Evolutionary conservation across 2,329 filamentous ascomycete genomes (phyloP), one percentile per base, ranked within the genome.

Genomic region (Fusarium haematococcum): DNA sequence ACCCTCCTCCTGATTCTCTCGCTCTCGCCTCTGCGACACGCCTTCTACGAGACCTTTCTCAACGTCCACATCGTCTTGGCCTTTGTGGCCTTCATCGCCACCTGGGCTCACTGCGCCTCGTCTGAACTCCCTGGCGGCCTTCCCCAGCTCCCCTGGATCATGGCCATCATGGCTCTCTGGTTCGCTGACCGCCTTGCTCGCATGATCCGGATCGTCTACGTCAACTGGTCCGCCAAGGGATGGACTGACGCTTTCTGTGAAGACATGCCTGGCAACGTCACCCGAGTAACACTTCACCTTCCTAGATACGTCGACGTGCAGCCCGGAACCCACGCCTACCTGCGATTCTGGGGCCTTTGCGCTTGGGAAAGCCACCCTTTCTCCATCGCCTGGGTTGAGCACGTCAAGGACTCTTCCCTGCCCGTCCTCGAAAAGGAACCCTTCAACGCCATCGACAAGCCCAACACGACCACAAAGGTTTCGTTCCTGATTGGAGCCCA

Each of bases 1-100:
- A 77, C 90, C 45, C 80, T 93, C 52, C 86, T 98, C 54, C 79
- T 93, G 63, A 79, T 97, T 61, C 86, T 92, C 32, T 92, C 95
- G 11, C 85, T 93, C 63, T 96, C 95, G 3, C 93, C 95, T 0
- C 80, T 99, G 61, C 92, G 97, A 70, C 96, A 98, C 83, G 95
- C 95, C 43, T 98, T 98, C 81, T 99, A 99, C 85, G 97, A 99
- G 85, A 97, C 95, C 1, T 99, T 99, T 85, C 89, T 98, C 77
- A 94, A 94, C 80, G 84, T 93, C 33, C 97, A 98, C 84, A 95
- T 97, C 76, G 82, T 94, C 41, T 85, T 97, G 60, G 95, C 92
- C 43, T 82, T 92, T 39, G 80, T 94, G 63, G 86, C 87, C 57
- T 89, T 98, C 60, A 86, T 90, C 66, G 92, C 91, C 78, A 91